phyloP scores from a whole-genome alignment of 257 asterid species.

The Handroanthus guayacan region DNA sequence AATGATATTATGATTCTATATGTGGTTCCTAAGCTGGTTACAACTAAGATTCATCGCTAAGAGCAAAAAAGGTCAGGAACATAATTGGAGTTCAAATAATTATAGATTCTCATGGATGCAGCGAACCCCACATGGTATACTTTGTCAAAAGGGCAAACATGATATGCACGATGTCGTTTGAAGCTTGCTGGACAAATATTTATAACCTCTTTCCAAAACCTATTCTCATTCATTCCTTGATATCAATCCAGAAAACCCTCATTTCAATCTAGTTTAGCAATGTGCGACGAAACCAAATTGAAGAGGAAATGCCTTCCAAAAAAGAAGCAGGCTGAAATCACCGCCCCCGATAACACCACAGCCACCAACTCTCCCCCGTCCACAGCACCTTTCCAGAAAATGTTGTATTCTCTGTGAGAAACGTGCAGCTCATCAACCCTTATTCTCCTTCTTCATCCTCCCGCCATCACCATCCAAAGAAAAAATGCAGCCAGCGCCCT shows the following conservation, averaged over 20 bases:
- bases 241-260: conserved; percentile 14
- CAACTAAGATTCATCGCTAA: background rate
- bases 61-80: background rate
- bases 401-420: conserved; percentile 41
- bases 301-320: background rate
- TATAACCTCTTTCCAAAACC: background rate
- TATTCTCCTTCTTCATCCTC: conserved; percentile 32
- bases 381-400: conserved; percentile 22
- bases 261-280: conserved; percentile 8
- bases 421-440: conserved; percentile 46
- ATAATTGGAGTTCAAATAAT: conserved; percentile 19
- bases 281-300: conserved; percentile 20
- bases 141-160: background rate
- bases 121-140: background rate
- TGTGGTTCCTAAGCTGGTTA: conserved; percentile 7
- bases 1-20: conserved; percentile 1
- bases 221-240: background rate
- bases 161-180: background rate
- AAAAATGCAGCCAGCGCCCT: conserved; percentile 46
- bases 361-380: conserved; percentile 5
- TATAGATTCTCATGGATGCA: background rate
- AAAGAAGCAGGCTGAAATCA: conserved; percentile 1
- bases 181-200: background rate
- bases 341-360: background rate
- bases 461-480: conserved; percentile 17